These are phyloP conservation scores for Cynara cardunculus DNA, from an alignment of 129 eudicot species.

Conservation along the genomic window DNA sequence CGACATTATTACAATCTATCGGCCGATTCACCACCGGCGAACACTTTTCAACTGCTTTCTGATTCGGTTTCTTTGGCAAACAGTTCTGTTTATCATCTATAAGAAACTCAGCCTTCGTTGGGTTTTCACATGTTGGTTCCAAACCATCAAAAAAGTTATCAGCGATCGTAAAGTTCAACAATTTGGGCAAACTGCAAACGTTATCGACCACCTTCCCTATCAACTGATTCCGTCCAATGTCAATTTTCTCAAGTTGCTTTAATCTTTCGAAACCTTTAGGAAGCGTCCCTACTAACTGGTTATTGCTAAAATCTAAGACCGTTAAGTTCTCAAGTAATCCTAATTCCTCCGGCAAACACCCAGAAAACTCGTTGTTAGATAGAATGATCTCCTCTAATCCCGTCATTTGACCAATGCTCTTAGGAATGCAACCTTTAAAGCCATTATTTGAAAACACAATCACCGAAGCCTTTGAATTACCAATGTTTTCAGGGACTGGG, in stretches of 20 bases:
- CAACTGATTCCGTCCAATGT: slow-evolving; percentile 48
- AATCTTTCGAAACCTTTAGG: slow-evolving; percentile 43
- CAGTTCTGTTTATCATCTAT: slow-evolving; percentile 54
- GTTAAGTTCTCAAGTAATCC: slow-evolving; percentile 48
- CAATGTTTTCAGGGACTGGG: slow-evolving; percentile 57
- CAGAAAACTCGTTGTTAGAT: slow-evolving; percentile 36
- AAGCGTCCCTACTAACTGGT: slow-evolving; percentile 39
- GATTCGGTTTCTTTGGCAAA: slow-evolving; percentile 47
- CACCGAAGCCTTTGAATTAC: slow-evolving; percentile 65
- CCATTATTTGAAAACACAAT: slow-evolving; percentile 62
- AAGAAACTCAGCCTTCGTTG: slow-evolving; percentile 7
- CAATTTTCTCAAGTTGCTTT: slow-evolving; percentile 33
- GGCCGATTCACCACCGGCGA: slow-evolving; percentile 32
- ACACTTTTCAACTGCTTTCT: slow-evolving; percentile 38
- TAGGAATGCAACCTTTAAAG: slow-evolving; percentile 62
- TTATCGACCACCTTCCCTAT: slow-evolving; percentile 42
- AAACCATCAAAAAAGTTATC: slow-evolving; percentile 46
- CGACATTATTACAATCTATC: slow-evolving; percentile 31
- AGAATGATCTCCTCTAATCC: slow-evolving; percentile 45
- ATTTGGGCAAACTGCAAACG: slow-evolving; percentile 46
- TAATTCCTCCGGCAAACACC: slow-evolving; percentile 61
- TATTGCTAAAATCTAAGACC: slow-evolving; percentile 45
- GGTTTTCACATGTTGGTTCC: slow-evolving; percentile 33
- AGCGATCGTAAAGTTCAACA: slow-evolving; percentile 37
- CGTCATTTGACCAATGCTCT: slow-evolving; percentile 56